Base-by-base conservation (phyloP, 2,329 filamentous ascomycete species). In the Epichloe typhina region DNA sequence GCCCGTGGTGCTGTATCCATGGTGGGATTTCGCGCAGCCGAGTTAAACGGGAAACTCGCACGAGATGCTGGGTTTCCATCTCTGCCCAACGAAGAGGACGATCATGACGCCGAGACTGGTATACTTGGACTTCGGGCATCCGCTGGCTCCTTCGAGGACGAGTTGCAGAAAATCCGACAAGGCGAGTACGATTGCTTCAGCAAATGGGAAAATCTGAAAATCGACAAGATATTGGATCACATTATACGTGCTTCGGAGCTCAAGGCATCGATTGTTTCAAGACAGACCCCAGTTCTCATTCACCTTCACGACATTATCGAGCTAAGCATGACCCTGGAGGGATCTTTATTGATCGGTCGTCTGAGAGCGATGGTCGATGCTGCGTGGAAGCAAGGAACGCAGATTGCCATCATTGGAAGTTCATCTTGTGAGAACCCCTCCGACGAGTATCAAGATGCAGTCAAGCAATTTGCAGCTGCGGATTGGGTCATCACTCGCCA, bases 271-370 rank as follows among this genome's bases (percentile, higher is more conserved):
- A 45, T 56, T 6, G 59, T 62, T 58, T 62, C 59, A 62, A 9
- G 21, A n/a, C 46, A 19, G 23, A 73, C 64, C 21, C 74, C 73
- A 23, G 74, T 89, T 7, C 82, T 97, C 52, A 73, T 94, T 39
- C 88, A 88, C 58, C 70, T 95, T 12, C 80, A 86, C 62, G 88
- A 97, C 63, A 86, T 88, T 60, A 81, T 86, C 49, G 87, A 94
- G 55, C 73, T 98, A 8, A 80, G 76, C 58, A 77, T 78, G 61
- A 83, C 85, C 1, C 65, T 76, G 5, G 81, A 88, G 52, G 88
- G 88, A 11, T 73, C 78, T 2, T 74, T 77, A 21, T 77, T 97
- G 35, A 69, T 96, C 7, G 70, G 74, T 40, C 80, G 83, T 52
- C 69, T 98, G 12, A 81, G 86, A 49, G 76, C 79, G 46, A 72